A percentile compares a stretch with the other conserved stretches of the same genome.
These are phyloP conservation scores for Botrytis squamosa DNA, from an alignment of 2,329 filamentous ascomycete genomes.

Conservation along the genomic window DNA sequence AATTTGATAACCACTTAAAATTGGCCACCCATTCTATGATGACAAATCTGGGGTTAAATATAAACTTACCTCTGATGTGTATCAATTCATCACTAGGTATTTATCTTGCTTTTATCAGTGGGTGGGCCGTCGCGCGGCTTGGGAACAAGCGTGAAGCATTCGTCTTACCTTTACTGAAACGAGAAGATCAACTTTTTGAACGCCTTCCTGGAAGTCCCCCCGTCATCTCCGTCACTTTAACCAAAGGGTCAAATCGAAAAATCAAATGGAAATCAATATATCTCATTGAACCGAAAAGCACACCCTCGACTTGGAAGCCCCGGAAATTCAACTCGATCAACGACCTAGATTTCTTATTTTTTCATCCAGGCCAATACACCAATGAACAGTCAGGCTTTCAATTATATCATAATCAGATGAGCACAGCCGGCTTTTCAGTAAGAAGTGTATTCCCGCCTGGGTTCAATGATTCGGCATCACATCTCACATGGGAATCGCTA, in stretches of 20 bases:
- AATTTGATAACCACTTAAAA: background rate
- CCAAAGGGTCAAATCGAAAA: background rate
- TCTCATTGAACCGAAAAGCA: background rate
- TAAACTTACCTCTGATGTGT: background rate
- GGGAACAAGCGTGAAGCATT: background rate
- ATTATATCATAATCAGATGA: background rate
- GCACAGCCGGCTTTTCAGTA: background rate
- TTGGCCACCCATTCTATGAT: conserved; percentile 1
- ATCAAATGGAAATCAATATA: background rate
- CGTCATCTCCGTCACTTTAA: background rate
- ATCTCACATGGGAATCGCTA: background rate
- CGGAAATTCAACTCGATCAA: background rate
- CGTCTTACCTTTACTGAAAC: background rate
- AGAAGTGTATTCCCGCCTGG: background rate
- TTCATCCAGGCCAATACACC: background rate
- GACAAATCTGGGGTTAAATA: background rate
- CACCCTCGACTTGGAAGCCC: background rate
- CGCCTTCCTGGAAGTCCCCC: background rate
- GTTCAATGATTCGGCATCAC: background rate
- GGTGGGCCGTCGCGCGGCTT: background rate
- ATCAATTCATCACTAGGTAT: background rate
- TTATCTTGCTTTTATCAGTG: background rate
- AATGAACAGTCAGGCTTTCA: background rate
- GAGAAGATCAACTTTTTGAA: background rate
- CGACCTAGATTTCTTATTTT: background rate